Conservation (phyloP, 2,329 filamentous ascomycete genomes). For the Ophiocordyceps camponoti-leonardi region DNA sequence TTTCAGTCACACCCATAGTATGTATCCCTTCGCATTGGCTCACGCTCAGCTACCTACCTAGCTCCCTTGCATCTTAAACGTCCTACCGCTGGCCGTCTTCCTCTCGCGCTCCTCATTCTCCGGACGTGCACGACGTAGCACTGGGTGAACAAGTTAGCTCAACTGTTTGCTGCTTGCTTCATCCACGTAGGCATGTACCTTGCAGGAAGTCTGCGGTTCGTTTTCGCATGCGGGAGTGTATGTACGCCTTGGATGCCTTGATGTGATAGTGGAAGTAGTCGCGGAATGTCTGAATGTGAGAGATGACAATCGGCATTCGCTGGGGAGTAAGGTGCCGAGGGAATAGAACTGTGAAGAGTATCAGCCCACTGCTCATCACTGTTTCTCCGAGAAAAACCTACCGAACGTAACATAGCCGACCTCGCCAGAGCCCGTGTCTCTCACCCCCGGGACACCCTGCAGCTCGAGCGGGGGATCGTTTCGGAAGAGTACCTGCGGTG, state of each 20-base stretch:
- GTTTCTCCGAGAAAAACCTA: conserved; percentile 22
- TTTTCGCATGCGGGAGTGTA: conserved; percentile 95
- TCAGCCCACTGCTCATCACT: conserved; percentile 44
- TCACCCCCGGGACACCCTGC: conserved; percentile 70
- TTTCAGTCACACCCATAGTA: not conserved
- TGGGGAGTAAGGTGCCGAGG: conserved; percentile 84
- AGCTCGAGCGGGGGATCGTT: conserved; percentile 89
- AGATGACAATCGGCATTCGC: conserved; percentile 87
- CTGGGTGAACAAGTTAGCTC: conserved; percentile 27
- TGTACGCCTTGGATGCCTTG: conserved; percentile 98
- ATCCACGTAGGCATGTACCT: conserved; percentile 31
- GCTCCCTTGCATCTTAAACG: conserved; percentile 48
- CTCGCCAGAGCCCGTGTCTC: conserved; percentile 59
- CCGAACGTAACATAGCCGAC: conserved; percentile 98
- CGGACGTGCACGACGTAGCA: conserved; percentile 86
- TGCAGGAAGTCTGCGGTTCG: conserved; percentile 96
- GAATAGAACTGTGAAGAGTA: conserved; percentile 55
- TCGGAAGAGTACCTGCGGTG: conserved; percentile 89
- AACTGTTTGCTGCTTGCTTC: not conserved
- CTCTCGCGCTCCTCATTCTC: conserved; percentile 95
- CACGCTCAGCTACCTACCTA: conserved; percentile 12
- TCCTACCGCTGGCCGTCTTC: conserved; percentile 93
- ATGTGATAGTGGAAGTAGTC: conserved; percentile 99
- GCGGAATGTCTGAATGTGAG: conserved; percentile 98
- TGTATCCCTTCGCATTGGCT: too few relatives aligned